Evolutionary conservation across 129 eudicot genomes (phyloP).

Genomic region (Centrapalus pauciflorus): DNA sequence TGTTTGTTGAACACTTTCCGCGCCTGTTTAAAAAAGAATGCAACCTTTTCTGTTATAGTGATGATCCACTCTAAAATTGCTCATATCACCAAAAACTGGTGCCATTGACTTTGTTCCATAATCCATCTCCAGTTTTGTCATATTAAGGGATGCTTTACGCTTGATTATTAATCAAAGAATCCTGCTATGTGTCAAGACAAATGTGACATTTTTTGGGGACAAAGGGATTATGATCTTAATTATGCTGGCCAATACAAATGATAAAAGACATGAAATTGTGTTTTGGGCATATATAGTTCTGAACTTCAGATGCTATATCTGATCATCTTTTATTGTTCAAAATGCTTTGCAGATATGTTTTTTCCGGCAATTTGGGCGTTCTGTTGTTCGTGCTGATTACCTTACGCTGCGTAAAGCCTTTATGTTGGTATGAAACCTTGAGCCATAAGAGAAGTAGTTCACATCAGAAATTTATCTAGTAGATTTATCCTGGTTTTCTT

Average conservation of each 20-base stretch:
- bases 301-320: background rate
- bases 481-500: background rate
- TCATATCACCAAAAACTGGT: background rate
- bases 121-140: background rate
- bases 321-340: background rate
- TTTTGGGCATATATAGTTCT: background rate
- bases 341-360: constrained; percentile 66
- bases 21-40: too few species aligned
- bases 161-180: background rate
- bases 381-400: constrained; percentile 92
- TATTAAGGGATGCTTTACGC: background rate
- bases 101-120: background rate
- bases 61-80: too few species aligned
- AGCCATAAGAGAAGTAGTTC: background rate
- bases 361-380: constrained; percentile 89
- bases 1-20: too few species aligned
- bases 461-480: background rate
- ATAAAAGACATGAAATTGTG: background rate
- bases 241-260: background rate
- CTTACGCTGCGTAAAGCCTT: constrained; percentile 95
- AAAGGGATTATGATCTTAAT: background rate
- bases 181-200: background rate
- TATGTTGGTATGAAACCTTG: constrained; percentile 47
- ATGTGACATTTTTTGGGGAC: background rate
- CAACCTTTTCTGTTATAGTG: too few species aligned